Base-by-base conservation (phyloP, 2,329 filamentous ascomycete genomes). In the Sporothrix curviconia region DNA sequence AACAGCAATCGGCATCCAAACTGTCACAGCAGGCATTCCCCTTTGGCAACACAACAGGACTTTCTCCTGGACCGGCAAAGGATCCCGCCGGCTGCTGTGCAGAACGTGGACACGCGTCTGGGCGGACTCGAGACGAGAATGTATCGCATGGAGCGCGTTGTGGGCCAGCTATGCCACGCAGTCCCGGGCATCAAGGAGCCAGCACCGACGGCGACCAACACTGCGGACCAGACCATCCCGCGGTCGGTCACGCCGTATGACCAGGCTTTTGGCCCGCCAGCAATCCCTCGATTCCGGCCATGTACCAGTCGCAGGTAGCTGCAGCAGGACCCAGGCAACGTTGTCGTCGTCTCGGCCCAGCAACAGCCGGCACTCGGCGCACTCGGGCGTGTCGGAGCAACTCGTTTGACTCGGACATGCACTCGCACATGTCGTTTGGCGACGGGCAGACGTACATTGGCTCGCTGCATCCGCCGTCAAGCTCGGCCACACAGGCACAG, bases 41-140 rank as follows among this genome's bases (percentile, higher is more conserved):
- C 58, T 84, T 84, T 64, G 77, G 76, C 4, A 71, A 76, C 36
- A 34, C 49, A n/a, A 39, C 43, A 7, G 24, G 24, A 11, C 25
- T 59, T 9, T n/a, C n/a, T n/a, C n/a, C n/a, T n/a, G n/a, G 54
- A 51, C 3, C 19, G 49, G 2, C 22, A 14, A 78, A 83, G 79
- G 64, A 83, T 83, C 59, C 82, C 80, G 1, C 74, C 81, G 61
- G 78, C 76, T 15, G 76, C 75, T 11, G 78, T 72, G 62, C 76
- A 75, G 11, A 78, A 73, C 62, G 65, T 84, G 9, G 81, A 84
- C 63, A 75, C 75, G 9, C 75, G 82, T 12, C 73, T 85, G 17
- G 71, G 70, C 8, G 68, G 68, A 14, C 69, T 85, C 9, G 83
- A 85, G 64, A 68, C 70, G 5, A 75, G 76, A 5, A 75, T 83